Percentiles rank a stretch among this genome's conserved stretches.
phyloP scores from a whole-genome alignment of 768 basidiomycete genomes.

The Russula abietina region DNA sequence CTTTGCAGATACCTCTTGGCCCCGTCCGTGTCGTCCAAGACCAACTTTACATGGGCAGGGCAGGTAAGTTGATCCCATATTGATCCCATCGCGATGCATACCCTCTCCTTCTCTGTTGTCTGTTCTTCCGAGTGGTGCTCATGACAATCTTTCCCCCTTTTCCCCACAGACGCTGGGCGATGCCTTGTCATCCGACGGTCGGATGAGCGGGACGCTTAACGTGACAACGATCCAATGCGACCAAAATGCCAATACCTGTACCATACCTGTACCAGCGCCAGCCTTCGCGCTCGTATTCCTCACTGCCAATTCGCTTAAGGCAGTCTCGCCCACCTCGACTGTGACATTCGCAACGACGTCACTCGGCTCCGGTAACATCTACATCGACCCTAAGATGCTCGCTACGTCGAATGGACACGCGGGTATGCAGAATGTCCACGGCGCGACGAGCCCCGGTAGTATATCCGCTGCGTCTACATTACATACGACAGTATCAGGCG shows the following conservation, averaged over 20 bases:
- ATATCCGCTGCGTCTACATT: neutral
- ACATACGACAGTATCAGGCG: neutral
- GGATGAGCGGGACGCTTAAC: slow-evolving; percentile 49
- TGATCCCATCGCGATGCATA: neutral
- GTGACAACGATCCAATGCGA: slow-evolving; percentile 60
- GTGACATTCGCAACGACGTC: slow-evolving; percentile 46
- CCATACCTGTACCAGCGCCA: slow-evolving; percentile 60
- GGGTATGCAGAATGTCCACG: slow-evolving; percentile 30
- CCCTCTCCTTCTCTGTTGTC: neutral
- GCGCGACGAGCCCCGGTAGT: slow-evolving; percentile 32
- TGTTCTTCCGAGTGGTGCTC: neutral
- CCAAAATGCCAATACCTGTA: slow-evolving; percentile 46
- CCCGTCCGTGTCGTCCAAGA: slow-evolving; percentile 49
- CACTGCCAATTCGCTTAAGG: slow-evolving; percentile 36
- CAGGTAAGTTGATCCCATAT: slow-evolving; percentile 41
- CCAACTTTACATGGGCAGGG: slow-evolving; percentile 71
- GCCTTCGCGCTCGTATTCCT: slow-evolving; percentile 75
- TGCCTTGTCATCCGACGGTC: slow-evolving; percentile 60
- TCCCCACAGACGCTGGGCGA: slow-evolving; percentile 55
- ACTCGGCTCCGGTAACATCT: slow-evolving; percentile 46
- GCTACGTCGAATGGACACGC: slow-evolving; percentile 58
- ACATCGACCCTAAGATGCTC: slow-evolving; percentile 48
- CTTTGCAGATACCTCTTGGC: slow-evolving; percentile 51
- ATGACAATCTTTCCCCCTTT: neutral
- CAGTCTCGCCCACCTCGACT: slow-evolving; percentile 37